Percentiles rank a stretch among this genome's conserved stretches.
Conservation (phyloP, 2,329 filamentous ascomycete species). For the Aureobasidium musti region DNA sequence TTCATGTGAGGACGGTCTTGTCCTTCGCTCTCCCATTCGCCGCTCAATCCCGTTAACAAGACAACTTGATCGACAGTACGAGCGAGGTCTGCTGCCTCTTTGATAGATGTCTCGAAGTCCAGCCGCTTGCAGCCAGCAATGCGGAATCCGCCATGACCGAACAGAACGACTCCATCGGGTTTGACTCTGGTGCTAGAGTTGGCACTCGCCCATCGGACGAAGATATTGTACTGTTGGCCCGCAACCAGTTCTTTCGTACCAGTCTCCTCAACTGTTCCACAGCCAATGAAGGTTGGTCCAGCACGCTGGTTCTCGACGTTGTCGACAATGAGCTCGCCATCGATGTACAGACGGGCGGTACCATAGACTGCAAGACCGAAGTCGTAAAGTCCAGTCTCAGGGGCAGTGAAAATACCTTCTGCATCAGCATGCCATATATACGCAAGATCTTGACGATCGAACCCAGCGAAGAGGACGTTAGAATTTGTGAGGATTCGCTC, state of each 20-base stretch:
- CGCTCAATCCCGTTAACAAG: slow-evolving; percentile 63
- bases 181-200: neutral
- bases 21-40: slow-evolving; percentile 49
- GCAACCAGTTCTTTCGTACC: slow-evolving; percentile 48
- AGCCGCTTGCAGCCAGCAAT: slow-evolving; percentile 13
- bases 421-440: slow-evolving; percentile 47
- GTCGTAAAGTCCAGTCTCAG: slow-evolving; percentile 63
- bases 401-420: slow-evolving; percentile 61
- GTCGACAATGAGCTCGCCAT: slow-evolving; percentile 40
- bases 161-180: neutral
- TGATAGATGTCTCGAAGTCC: neutral
- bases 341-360: slow-evolving; percentile 6
- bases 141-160: slow-evolving; percentile 16
- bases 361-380: slow-evolving; percentile 64
- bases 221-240: neutral
- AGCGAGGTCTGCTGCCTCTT: slow-evolving; percentile 62
- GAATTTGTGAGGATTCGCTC: slow-evolving; percentile 46
- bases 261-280: slow-evolving; percentile 64
- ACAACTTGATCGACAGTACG: slow-evolving; percentile 67
- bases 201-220: neutral
- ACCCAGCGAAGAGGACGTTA: slow-evolving; percentile 56
- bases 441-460: slow-evolving; percentile 35
- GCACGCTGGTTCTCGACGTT: slow-evolving; percentile 55
- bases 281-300: slow-evolving; percentile 66
- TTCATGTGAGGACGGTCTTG: slow-evolving; percentile 65